These are phyloP conservation scores for Oryza punctata DNA, from an alignment of 176 grass and related monocot genomes.

Conservation along the genomic window DNA sequence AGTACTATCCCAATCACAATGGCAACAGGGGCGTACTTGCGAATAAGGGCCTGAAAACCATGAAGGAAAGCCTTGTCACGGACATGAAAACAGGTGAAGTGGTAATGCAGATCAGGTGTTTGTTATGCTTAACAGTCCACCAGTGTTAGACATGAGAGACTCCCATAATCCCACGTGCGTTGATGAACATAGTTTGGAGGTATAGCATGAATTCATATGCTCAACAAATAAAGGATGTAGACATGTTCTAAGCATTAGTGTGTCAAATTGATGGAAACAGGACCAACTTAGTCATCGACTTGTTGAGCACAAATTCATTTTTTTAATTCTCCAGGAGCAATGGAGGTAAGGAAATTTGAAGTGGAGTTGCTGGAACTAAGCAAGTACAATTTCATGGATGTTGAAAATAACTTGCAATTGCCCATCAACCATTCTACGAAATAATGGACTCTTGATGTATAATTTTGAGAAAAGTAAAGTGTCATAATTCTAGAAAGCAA, in stretches of 20 bases:
- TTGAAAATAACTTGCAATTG: not conserved
- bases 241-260: not conserved
- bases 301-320: not conserved
- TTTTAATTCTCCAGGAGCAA: too few relatives aligned
- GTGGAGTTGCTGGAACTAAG: not conserved
- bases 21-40: slow-evolving; percentile 78
- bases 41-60: slow-evolving; percentile 72
- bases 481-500: not conserved
- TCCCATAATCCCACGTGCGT: not conserved
- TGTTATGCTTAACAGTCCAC: not conserved
- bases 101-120: not conserved
- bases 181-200: not conserved
- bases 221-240: not conserved
- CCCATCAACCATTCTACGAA: too few relatives aligned
- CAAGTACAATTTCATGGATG: not conserved
- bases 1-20: slow-evolving; percentile 87
- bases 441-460: not conserved
- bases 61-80: not conserved
- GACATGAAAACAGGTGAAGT: not conserved
- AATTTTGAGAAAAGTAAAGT: not conserved
- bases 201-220: not conserved
- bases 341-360: not conserved
- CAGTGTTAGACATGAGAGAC: not conserved
- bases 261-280: not conserved
- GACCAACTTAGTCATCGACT: not conserved